Conservation (phyloP, 1,284 basidiomycete genomes). For the Microbotryum scabiosae region DNA sequence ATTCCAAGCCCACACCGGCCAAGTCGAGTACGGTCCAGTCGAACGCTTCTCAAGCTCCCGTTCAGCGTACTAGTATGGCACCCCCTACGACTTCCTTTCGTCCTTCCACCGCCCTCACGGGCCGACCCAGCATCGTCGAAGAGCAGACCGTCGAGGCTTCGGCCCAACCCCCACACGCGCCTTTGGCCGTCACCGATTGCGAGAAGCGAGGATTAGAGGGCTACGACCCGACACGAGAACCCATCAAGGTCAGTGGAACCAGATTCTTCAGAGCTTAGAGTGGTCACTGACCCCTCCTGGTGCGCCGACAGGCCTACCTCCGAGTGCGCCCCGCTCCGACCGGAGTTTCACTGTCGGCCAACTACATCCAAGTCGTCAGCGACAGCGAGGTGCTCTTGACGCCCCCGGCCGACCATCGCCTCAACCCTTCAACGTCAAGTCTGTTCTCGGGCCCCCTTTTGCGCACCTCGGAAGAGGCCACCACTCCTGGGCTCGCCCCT, state of each 20-base stretch:
- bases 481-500: slow-evolving; percentile 32
- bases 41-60: no score
- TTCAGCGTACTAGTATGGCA: no score
- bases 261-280: background rate
- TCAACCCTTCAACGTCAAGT: slow-evolving; percentile 20
- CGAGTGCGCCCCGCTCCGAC: slow-evolving; percentile 42
- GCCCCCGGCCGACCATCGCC: slow-evolving; percentile 40
- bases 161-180: no score
- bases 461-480: background rate
- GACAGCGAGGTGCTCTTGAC: slow-evolving; percentile 47
- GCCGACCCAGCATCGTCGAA: no score
- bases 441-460: slow-evolving; percentile 16
- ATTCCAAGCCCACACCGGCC: no score
- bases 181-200: no score
- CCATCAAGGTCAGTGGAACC: slow-evolving; percentile 31
- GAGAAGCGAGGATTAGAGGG: slow-evolving; percentile 3
- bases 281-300: background rate
- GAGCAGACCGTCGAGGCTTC: no score
- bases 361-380: slow-evolving; percentile 40
- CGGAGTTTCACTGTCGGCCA: slow-evolving; percentile 23
- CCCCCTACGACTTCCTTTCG: no score
- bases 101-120: no score
- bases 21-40: no score
- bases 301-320: slow-evolving; percentile 40
- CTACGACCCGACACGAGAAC: slow-evolving; percentile 29